Evolutionary conservation across 352 stramenopile genomes (phyloP), one percentile per base, ranked within the genome.

Genomic region (Pythium dissotocum): DNA sequence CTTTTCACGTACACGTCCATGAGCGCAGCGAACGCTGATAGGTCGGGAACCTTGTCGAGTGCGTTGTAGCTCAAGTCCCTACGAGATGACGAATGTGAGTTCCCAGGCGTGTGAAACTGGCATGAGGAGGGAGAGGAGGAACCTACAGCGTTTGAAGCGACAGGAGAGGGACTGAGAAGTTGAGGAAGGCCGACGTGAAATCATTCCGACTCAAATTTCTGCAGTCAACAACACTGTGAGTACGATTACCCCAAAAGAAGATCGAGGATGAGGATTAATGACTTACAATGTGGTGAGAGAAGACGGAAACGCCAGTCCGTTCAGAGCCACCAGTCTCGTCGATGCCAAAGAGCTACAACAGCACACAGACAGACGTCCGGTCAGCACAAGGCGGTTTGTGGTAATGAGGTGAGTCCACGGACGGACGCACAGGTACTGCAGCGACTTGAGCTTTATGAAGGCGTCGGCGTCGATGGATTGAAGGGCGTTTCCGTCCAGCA

Each of bases 21-120:
- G 18, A 91, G 83, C 8, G 76, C 77, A 0, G 72, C 77, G 30
- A 89, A 73, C 5, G 69, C 67, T 2, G 81, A 77, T 14, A 92
- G 70, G 40, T 77, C 65, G 0, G 84, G 84, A 8, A 90, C 79
- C 6, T 16, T 61, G n/a, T 72, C 81, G 6, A 93, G 60, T 21
- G 75, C 49, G 59, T 93, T 93, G 30, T 72, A 67, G 67, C 79
- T 89, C 61, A 90, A 38, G 44, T 93, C 82, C 4, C 83, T 91
- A 38, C 14, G 30, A 54, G 32, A 61, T n/a, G n/a, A 67, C 32
- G n/a, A 4, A 6, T 59, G 24, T 53, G 40, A 24, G 21, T 24
- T 24, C 21, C 21, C 21, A 24, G 21, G 21, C 21, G 7, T 16
- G 36, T 44, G 36, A 44, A 44, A 44, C 8, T 16, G 36, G 36